These are phyloP conservation scores for Fraxinus nigra DNA, from an alignment of 305 asterid genomes.

Conservation along the genomic window DNA sequence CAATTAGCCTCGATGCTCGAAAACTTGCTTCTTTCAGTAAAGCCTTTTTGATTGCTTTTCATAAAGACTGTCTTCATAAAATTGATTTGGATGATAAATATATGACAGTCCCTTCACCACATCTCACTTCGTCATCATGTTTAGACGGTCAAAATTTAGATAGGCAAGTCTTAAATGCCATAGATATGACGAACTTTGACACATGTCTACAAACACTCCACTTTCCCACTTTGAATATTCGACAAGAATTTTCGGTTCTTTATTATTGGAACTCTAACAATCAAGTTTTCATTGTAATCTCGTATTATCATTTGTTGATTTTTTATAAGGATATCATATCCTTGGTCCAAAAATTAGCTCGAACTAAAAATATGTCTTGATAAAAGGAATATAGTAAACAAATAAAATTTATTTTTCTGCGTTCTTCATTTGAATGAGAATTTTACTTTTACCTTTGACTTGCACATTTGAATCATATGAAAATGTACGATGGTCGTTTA, in stretches of 20 bases:
- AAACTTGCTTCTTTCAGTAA: neutral
- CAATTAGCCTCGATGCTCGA: too few species aligned
- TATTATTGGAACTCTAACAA: too few species aligned
- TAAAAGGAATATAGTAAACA: too few species aligned
- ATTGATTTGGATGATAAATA: neutral
- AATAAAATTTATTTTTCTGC: too few species aligned
- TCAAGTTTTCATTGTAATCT: too few species aligned
- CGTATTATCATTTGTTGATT: too few species aligned
- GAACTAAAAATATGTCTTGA: too few species aligned
- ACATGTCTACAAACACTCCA: too few species aligned
- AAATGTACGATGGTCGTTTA: neutral
- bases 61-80: neutral
- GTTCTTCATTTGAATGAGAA: neutral
- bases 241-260: too few species aligned
- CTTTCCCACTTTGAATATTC: too few species aligned
- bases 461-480: neutral
- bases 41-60: neutral
- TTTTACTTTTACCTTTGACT: neutral
- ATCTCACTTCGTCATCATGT: neutral
- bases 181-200: neutral
- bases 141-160: neutral
- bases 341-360: too few species aligned
- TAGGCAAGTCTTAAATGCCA: neutral
- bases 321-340: too few species aligned
- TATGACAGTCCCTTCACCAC: neutral